A percentile compares a stretch with the other conserved stretches of the same genome.
Evolutionary conservation across 106 monocot species (phyloP).

Genomic region (Dendrobium huoshanense): DNA sequence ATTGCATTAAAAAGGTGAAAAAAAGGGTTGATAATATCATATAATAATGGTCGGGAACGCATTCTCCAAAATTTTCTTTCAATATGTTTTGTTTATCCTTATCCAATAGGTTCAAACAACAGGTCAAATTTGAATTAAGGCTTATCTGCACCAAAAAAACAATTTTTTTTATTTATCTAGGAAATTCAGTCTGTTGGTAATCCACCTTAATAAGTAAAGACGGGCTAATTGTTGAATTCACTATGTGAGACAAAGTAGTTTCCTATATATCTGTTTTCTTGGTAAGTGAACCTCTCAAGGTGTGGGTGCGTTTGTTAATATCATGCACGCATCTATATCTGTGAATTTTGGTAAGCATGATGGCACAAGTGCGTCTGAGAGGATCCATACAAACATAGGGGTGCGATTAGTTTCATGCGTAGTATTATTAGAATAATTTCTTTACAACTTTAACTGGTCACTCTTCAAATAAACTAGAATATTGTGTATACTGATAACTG

Average conservation of each 20-base stretch:
- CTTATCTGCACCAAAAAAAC: too few species aligned
- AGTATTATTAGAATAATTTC: neutral
- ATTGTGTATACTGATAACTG: neutral
- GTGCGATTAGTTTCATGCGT: neutral
- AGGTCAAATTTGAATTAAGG: neutral
- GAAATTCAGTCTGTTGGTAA: too few species aligned
- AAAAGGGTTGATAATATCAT: neutral
- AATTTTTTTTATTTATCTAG: too few species aligned
- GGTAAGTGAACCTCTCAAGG: too few species aligned
- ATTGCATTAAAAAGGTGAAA: neutral
- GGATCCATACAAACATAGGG: neutral
- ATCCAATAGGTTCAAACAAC: neutral
- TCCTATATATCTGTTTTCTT: too few species aligned
- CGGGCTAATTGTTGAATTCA: too few species aligned
- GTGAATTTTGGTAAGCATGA: too few species aligned
- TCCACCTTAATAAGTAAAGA: too few species aligned
- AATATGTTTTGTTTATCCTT: neutral
- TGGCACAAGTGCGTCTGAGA: too few species aligned
- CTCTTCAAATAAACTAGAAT: neutral
- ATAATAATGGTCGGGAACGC: neutral
- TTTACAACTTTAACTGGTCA: neutral
- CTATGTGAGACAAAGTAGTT: too few species aligned
- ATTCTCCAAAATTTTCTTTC: neutral
- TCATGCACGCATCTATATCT: too few species aligned
- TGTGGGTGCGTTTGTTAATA: too few species aligned